Evolutionary conservation across 2,329 filamentous ascomycete genomes (phyloP).

Genomic region (Talaromyces sp.): DNA sequence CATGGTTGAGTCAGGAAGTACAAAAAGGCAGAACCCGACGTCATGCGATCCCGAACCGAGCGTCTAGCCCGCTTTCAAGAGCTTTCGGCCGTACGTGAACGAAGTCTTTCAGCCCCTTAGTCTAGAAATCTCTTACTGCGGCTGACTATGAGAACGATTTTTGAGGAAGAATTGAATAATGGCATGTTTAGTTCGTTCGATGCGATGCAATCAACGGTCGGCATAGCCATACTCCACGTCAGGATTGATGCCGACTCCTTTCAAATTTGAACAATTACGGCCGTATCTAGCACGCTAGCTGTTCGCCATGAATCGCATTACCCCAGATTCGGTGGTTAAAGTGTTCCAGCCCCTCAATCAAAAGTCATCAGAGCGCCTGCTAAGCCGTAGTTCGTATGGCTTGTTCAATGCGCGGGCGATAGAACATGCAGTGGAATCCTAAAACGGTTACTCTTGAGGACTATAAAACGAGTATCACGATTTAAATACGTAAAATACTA

Average conservation of each 20-base stretch:
- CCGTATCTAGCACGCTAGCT: neutral
- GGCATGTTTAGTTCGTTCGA: neutral
- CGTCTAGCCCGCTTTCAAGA: neutral
- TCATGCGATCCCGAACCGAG: neutral
- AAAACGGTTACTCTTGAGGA: neutral
- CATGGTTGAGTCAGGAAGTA: neutral
- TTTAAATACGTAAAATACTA: neutral
- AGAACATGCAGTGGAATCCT: neutral
- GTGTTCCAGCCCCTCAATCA: neutral
- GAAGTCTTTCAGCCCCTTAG: neutral
- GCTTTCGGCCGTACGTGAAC: neutral
- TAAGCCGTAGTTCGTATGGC: neutral
- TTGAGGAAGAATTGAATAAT: neutral
- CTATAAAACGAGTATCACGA: neutral
- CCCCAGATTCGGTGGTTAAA: neutral
- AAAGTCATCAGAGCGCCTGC: neutral
- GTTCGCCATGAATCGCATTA: neutral
- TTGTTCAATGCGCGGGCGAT: neutral
- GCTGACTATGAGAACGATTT: neutral
- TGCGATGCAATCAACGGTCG: neutral
- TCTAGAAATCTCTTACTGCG: neutral
- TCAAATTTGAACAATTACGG: neutral
- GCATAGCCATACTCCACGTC: neutral
- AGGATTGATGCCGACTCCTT: neutral
- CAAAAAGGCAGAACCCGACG: neutral